These are phyloP conservation scores for Fusarium chlamydosporum DNA, from an alignment of 2,329 filamentous ascomycete genomes.

Conservation along the genomic window DNA sequence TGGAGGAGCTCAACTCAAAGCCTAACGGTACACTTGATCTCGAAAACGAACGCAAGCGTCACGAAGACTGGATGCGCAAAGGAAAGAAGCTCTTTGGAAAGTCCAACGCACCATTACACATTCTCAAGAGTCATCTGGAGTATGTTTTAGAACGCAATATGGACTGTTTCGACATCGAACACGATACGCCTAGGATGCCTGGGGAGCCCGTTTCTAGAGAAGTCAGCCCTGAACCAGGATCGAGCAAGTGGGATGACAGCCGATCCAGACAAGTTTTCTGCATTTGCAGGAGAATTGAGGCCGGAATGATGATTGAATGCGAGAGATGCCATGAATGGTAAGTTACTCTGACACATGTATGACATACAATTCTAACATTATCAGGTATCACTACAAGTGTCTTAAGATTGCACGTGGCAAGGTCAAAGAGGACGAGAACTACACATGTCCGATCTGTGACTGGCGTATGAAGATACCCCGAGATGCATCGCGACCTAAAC, in stretches of 20 bases:
- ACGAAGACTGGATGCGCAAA: constrained; percentile 99
- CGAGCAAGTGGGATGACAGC: constrained; percentile 71
- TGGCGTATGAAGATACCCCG: constrained; percentile 97
- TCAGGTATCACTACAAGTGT: constrained; percentile 96
- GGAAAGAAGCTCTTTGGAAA: constrained; percentile 99
- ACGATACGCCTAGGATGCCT: constrained; percentile 88
- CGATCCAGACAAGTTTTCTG: constrained; percentile 88
- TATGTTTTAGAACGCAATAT: constrained; percentile 90
- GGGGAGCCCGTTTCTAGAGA: constrained; percentile 93
- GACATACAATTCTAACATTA: constrained; percentile 10
- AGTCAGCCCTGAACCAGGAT: constrained; percentile 69
- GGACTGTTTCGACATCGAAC: constrained; percentile 88
- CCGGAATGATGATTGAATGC: constrained; percentile 99
- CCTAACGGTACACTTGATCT: constrained; percentile 91
- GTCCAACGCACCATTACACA: constrained; percentile 96
- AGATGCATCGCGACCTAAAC: constrained; percentile 93
- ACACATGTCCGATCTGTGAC: constrained; percentile 97
- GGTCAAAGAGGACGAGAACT: constrained; percentile 98
- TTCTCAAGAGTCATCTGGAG: constrained; percentile 93
- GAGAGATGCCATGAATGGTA: constrained; percentile 98
- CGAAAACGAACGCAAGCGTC: constrained; percentile 92
- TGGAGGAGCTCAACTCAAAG: constrained; percentile 93
- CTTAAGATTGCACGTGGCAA: constrained; percentile 97
- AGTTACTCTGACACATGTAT: constrained; percentile 53
- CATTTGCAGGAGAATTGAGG: constrained; percentile 92